Conservation (phyloP, 352 stramenopile species). For the Saprolegnia diclina region DNA sequence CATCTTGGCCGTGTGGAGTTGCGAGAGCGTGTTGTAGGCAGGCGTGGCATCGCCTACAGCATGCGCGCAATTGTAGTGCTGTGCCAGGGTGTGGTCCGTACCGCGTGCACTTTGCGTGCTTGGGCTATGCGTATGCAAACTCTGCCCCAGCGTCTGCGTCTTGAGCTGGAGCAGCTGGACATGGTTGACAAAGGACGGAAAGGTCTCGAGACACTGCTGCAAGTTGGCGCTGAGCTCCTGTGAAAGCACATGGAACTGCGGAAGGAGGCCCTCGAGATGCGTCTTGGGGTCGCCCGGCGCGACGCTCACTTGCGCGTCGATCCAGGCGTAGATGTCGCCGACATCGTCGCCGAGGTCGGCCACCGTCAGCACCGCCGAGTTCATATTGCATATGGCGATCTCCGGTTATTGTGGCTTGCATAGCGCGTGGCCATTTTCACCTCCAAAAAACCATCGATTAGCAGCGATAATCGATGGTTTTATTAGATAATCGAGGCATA, state of each 20-base stretch:
- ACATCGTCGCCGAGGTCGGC: constrained; percentile 22
- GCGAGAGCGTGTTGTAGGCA: neutral
- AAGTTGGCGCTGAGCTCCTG: constrained; percentile 25
- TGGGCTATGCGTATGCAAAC: neutral
- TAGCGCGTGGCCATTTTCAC: neutral
- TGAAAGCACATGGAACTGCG: constrained; percentile 23
- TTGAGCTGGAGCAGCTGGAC: constrained; percentile 23
- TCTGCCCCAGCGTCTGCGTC: neutral
- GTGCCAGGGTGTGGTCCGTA: neutral
- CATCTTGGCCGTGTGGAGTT: constrained; percentile 19
- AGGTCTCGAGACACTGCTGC: constrained; percentile 16
- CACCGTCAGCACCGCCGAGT: constrained; percentile 4
- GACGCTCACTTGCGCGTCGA: constrained; percentile 10
- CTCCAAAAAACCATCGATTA: no score
- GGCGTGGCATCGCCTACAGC: neutral
- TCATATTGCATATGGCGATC: neutral
- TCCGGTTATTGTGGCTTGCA: no score
- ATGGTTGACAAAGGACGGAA: constrained; percentile 22
- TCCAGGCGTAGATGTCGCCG: constrained; percentile 22
- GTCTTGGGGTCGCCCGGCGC: neutral
- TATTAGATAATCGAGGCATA: no score
- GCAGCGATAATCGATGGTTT: no score
- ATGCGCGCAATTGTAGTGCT: no score
- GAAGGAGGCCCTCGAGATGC: constrained; percentile 12
- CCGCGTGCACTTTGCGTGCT: neutral